Conservation (phyloP, 495 filamentous ascomycete genomes). For the Astrothelium macrocarpum region DNA sequence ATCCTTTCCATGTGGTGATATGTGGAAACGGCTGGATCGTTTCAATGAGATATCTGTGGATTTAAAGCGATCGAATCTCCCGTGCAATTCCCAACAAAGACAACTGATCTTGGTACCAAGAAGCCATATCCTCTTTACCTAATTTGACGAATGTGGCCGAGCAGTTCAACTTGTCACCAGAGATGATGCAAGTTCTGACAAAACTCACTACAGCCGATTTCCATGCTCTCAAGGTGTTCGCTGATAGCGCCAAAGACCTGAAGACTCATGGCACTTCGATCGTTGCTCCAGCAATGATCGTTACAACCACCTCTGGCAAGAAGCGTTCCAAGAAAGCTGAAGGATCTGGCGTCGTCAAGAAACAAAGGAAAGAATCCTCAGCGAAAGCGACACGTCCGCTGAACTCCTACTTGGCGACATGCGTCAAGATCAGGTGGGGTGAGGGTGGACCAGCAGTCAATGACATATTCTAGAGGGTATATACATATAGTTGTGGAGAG, state of each 20-base stretch:
- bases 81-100: too few species aligned
- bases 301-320: background rate
- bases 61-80: too few species aligned
- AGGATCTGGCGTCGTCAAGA: constrained; percentile 7
- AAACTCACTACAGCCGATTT: constrained; percentile 6
- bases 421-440: too few species aligned
- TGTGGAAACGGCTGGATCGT: too few species aligned
- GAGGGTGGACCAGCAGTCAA: background rate
- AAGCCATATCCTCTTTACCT: background rate
- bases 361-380: constrained; percentile 1
- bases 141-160: background rate
- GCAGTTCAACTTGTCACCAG: constrained; percentile 2
- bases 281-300: constrained; percentile 1
- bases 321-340: constrained; percentile 5
- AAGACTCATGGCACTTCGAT: constrained; percentile 2
- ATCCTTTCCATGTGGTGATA: too few species aligned
- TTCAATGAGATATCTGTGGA: too few species aligned
- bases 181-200: background rate
- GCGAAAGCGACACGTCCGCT: constrained; percentile 4
- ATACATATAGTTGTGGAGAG: background rate
- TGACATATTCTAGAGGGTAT: background rate
- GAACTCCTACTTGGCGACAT: background rate
- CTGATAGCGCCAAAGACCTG: background rate
- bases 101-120: too few species aligned
- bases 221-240: constrained; percentile 3